Evolutionary conservation across 2,329 filamentous ascomycete species (phyloP), one percentile per base, ranked within the genome.

Genomic region (Penicillium hesseltinei): DNA sequence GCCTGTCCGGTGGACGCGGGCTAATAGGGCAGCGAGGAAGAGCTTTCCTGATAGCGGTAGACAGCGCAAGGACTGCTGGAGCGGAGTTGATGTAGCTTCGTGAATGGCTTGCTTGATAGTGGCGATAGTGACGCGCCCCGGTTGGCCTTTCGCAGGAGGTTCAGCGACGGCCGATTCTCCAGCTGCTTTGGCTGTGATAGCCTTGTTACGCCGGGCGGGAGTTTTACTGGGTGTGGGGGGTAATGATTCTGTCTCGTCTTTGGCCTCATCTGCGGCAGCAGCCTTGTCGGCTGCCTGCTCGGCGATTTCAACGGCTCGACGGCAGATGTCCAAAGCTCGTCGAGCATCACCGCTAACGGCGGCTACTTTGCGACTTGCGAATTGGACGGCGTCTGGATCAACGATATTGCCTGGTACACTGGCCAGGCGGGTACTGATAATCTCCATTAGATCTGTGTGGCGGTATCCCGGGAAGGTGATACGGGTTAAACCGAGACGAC

Each of bases 401-500:
- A 99, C 93, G 44, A 99, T 89, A 64, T 92, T 87, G 27, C 91
- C 92, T 1, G 90, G 88, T 0, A 97, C 91, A 53, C 91, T 91
- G 70, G 91, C 87, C 2, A 99, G 83, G 31, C 94, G 88, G n/a
- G 92, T 96, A 69, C 93, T 88, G 62, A 99, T 97, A 69, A 99
- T 99, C 65, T 89, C 89, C 89, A 97, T 96, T 40, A 99, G 83
- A 75, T 99, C 94, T 58, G 94, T 92, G 73, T 99, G 92, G 56
- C 92, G 97, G 75, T 99, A 99, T 23, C 94, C 94, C 0, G 94
- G 91, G 68, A 99, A 99, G 0, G 94, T 97, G 70, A 99, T 97
- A 69, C 95, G 86, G 8, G 92, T 97, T 48, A 99, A 80, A 23
- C 93, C 90, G 36, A 94, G 78, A 66, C 94, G 87, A 73, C 91